A percentile compares a stretch with the other conserved stretches of the same genome.
Conservation (phyloP, 345 rosid genomes). For the Corchorus capsularis region DNA sequence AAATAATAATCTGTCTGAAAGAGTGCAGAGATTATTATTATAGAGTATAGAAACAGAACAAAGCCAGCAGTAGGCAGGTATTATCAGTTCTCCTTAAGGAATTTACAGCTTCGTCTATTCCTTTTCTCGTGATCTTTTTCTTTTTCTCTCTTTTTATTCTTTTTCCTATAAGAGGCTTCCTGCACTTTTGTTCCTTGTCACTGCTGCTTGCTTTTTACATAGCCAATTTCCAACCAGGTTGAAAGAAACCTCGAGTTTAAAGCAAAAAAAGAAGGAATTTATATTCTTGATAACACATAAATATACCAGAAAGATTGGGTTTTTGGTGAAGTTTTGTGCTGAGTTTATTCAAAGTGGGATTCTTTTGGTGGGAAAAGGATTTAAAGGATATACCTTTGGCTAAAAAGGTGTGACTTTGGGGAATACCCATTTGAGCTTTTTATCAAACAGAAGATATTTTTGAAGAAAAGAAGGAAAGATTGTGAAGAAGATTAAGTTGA, state of each 20-base stretch:
- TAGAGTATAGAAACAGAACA: conserved; percentile 20
- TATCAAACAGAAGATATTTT: conserved; percentile 4
- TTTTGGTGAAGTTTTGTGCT: neutral
- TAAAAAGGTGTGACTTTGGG: conserved; percentile 12
- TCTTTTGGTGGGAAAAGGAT: neutral
- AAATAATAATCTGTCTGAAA: neutral
- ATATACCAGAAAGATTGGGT: neutral
- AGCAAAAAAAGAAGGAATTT: neutral
- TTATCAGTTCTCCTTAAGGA: conserved; percentile 46
- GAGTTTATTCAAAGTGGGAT: neutral
- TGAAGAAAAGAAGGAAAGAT: neutral
- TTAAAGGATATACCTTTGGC: neutral
- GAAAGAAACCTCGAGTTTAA: neutral
- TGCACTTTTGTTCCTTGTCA: conserved; percentile 19
- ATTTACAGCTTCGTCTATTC: conserved; percentile 52
- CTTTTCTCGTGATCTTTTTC: conserved; percentile 45
- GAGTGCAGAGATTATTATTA: conserved; percentile 5
- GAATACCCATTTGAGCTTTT: conserved; percentile 10
- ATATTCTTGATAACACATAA: neutral
- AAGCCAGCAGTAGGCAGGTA: conserved; percentile 31
- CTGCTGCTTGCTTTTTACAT: conserved; percentile 14
- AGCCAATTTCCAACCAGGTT: conserved; percentile 17
- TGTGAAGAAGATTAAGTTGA: neutral
- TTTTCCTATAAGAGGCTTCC: neutral
- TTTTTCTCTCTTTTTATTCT: neutral